Conservation (phyloP, 2,329 filamentous ascomycete species). For the Penicillium sp. region DNA sequence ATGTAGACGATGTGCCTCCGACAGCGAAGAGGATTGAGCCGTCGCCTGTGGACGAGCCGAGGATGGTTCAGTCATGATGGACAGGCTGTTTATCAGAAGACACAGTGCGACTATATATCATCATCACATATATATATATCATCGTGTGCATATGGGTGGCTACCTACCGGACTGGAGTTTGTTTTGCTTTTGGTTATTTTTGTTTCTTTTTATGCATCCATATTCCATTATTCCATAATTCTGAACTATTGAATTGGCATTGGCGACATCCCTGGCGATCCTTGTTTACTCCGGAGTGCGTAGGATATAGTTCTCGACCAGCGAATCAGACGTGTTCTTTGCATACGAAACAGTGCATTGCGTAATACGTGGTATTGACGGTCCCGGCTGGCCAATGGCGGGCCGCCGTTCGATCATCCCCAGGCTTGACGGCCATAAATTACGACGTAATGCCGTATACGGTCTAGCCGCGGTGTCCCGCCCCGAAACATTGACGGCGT, state of each 20-base stretch:
- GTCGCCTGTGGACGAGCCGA: conserved; percentile 9
- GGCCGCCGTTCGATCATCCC: background rate
- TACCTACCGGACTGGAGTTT: background rate
- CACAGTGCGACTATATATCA: background rate
- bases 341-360: background rate
- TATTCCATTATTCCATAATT: no score
- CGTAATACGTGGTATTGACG: background rate
- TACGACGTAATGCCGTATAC: background rate
- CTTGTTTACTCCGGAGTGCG: no score
- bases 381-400: background rate
- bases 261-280: background rate
- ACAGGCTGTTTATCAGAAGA: no score
- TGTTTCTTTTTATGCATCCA: background rate
- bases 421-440: background rate
- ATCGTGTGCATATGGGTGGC: background rate
- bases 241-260: background rate
- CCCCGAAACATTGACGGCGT: background rate
- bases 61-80: conserved; percentile 1
- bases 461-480: background rate
- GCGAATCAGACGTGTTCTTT: no score
- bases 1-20: conserved; percentile 10
- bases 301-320: background rate
- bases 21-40: conserved; percentile 12
- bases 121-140: background rate
- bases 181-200: background rate